A percentile compares a stretch with the other conserved stretches of the same genome.
Conservation (phyloP, 1,139 yeast genomes). For the Scheffersomyces cryptocercus region DNA sequence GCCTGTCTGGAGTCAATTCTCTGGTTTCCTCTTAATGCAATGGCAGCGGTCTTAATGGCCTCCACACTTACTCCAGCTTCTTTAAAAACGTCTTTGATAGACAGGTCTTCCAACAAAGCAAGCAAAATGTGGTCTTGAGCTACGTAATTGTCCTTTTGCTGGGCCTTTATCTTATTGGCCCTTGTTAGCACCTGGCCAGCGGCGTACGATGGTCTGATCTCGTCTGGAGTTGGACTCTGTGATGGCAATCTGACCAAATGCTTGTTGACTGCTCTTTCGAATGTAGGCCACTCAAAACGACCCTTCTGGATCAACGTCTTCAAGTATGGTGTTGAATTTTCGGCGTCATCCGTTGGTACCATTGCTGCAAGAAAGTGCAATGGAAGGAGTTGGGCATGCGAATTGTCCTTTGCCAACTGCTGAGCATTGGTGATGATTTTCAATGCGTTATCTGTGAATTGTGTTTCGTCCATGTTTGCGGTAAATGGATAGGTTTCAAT, state of each 20-base stretch:
- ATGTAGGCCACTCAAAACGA: conserved; percentile 80
- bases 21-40: conserved; percentile 84
- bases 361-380: conserved; percentile 90
- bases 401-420: conserved; percentile 79
- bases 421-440: conserved; percentile 77
- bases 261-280: conserved; percentile 79
- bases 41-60: conserved; percentile 76
- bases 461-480: conserved; percentile 57
- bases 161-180: conserved; percentile 73
- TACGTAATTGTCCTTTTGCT: conserved; percentile 86
- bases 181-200: conserved; percentile 68
- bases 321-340: conserved; percentile 68
- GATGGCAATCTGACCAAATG: conserved; percentile 82
- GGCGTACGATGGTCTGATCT: conserved; percentile 67
- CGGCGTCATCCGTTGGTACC: conserved; percentile 71
- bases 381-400: conserved; percentile 82
- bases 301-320: conserved; percentile 87
- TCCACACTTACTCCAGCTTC: conserved; percentile 70
- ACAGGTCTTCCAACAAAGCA: conserved; percentile 78
- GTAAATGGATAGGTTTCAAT: neutral
- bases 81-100: conserved; percentile 72
- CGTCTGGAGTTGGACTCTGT: conserved; percentile 84
- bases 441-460: conserved; percentile 92
- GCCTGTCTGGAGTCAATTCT: conserved; percentile 93
- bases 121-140: conserved; percentile 93